Evolutionary conservation across 2,329 filamentous ascomycete genomes (phyloP).

Genomic region (Gaeumannomyces tritici): DNA sequence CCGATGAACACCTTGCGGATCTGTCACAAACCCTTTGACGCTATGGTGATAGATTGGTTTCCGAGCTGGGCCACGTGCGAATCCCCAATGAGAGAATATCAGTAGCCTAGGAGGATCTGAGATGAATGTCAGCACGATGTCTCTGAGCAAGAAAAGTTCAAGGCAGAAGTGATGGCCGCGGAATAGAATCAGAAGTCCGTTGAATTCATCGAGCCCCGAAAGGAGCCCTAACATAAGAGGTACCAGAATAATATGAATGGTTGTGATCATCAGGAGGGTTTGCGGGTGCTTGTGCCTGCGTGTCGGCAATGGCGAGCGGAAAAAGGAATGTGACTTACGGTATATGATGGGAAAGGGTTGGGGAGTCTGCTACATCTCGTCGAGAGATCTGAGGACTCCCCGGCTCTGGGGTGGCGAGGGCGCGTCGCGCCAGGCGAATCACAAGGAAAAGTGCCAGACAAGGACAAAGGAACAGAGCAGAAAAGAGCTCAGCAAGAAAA

Average conservation of each 20-base stretch:
- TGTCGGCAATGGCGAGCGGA: not conserved
- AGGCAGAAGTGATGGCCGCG: not conserved
- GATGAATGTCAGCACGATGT: not conserved
- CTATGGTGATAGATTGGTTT: no score
- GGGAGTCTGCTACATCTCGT: not conserved
- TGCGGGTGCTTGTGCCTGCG: not conserved
- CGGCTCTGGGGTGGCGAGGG: no score
- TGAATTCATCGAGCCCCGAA: slow-evolving; percentile 65
- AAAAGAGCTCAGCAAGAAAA: not conserved
- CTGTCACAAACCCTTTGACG: no score
- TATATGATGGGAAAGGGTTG: not conserved
- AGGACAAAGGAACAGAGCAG: not conserved
- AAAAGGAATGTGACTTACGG: slow-evolving; percentile 2
- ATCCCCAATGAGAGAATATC: no score
- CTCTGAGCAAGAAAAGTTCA: not conserved
- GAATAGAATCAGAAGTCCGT: slow-evolving; percentile 65
- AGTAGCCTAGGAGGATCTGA: not conserved
- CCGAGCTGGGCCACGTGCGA: no score
- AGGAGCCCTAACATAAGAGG: slow-evolving; percentile 82
- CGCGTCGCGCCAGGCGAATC: not conserved
- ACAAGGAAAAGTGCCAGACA: not conserved
- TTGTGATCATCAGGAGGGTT: slow-evolving; percentile 59
- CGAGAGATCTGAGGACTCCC: not conserved
- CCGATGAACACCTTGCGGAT: no score
- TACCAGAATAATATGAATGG: slow-evolving; percentile 75